These are phyloP conservation scores for Phytophthora uliginosa DNA, from an alignment of 352 stramenopile species.

Conservation along the genomic window DNA sequence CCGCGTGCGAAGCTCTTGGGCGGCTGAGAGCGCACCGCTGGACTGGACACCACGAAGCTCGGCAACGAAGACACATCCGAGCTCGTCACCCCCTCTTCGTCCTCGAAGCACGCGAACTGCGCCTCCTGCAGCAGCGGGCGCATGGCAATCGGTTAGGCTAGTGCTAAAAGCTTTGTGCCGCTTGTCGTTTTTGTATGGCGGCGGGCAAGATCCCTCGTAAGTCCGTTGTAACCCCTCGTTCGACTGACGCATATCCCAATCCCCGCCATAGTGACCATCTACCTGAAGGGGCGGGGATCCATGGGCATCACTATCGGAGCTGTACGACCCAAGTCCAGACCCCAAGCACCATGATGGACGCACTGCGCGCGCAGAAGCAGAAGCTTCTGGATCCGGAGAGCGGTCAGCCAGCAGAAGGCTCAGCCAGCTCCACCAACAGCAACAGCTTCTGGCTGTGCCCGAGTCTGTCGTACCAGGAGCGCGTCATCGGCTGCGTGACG, in stretches of 20 bases:
- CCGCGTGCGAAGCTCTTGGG: conserved; percentile 67
- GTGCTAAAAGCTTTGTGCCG: neutral
- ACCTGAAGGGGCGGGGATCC: conserved; percentile 4
- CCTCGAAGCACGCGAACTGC: conserved; percentile 81
- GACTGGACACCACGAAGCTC: conserved; percentile 47
- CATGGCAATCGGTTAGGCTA: conserved; percentile 19
- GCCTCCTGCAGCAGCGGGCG: conserved; percentile 68
- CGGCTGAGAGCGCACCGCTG: conserved; percentile 47
- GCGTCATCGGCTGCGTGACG: conserved; percentile 81
- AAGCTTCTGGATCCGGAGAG: conserved; percentile 84
- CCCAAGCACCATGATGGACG: conserved; percentile 64
- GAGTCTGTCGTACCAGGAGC: conserved; percentile 88
- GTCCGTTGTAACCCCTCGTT: conserved; percentile 9
- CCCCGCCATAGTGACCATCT: neutral
- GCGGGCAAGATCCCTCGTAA: neutral
- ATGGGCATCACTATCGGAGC: conserved; percentile 7
- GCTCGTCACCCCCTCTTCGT: conserved; percentile 46
- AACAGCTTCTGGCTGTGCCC: conserved; percentile 61
- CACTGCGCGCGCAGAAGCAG: conserved; percentile 75
- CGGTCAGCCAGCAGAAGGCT: conserved; percentile 45
- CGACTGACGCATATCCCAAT: neutral
- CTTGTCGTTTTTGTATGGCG: conserved; percentile 22
- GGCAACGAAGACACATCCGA: conserved; percentile 23
- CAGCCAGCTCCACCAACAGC: conserved; percentile 31
- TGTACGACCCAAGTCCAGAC: neutral